Evolutionary conservation across 2,329 filamentous ascomycete species (phyloP).

Genomic region (Ilyonectria destructans): DNA sequence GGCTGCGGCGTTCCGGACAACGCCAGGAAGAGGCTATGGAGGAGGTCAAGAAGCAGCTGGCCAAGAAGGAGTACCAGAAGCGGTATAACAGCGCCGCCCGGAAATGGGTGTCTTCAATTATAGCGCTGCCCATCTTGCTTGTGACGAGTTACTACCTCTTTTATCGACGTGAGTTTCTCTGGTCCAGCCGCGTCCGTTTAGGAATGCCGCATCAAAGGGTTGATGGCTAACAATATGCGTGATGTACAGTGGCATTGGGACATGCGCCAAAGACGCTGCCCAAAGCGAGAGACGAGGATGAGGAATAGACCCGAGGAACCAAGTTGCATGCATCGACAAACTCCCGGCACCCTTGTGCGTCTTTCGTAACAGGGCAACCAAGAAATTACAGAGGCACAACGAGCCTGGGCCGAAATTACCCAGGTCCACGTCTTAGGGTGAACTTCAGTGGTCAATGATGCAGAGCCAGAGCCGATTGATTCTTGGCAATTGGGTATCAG

Average conservation of each 20-base stretch:
- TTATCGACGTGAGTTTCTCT: slow-evolving; percentile 61
- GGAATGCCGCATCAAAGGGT: background rate
- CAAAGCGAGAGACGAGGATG: background rate
- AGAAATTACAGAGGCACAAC: background rate
- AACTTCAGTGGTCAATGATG: no score
- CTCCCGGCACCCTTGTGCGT: background rate
- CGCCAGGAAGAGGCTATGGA: slow-evolving; percentile 38
- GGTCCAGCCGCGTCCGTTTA: fast-evolving
- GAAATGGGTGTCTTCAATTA: slow-evolving; percentile 64
- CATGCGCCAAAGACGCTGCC: slow-evolving; percentile 48
- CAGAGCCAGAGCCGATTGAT: no score
- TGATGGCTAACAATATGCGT: slow-evolving; percentile 17
- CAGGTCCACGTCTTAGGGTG: no score
- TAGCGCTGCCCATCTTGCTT: slow-evolving; percentile 69
- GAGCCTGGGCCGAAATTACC: background rate
- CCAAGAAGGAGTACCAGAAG: slow-evolving; percentile 57
- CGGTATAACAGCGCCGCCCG: slow-evolving; percentile 63
- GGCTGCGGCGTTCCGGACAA: slow-evolving; percentile 36
- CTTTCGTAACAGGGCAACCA: background rate
- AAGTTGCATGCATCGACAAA: background rate
- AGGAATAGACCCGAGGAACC: slow-evolving; percentile 2
- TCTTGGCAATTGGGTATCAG: no score
- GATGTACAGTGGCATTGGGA: slow-evolving; percentile 51
- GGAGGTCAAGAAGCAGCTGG: slow-evolving; percentile 38
- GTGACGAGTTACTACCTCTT: slow-evolving; percentile 71